These are phyloP conservation scores for Torrubiellomyces zombiae DNA, from an alignment of 2,329 filamentous ascomycete species.

Conservation along the genomic window DNA sequence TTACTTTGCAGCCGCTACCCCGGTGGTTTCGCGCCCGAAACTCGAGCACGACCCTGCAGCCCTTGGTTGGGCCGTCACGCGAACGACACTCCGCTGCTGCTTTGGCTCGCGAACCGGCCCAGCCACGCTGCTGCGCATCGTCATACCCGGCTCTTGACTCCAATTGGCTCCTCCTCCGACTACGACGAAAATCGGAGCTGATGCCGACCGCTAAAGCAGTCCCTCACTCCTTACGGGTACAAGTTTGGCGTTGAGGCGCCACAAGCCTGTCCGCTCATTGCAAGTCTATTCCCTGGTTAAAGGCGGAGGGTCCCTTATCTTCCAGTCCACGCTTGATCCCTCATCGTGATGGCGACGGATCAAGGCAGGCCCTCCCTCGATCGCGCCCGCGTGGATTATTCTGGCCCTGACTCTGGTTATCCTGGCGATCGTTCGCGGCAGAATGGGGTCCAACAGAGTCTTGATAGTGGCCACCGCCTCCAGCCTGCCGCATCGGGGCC, in stretches of 20 bases:
- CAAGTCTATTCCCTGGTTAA: no score
- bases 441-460: conserved; percentile 18
- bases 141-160: conserved; percentile 4
- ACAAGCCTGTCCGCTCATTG: conserved; percentile 2
- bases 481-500: conserved; percentile 19
- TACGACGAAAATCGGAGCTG: conserved; percentile 11
- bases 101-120: conserved; percentile 7
- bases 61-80: conserved; percentile 11
- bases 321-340: conserved; percentile 10
- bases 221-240: conserved; percentile 15
- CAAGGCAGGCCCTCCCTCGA: conserved; percentile 26
- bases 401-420: conserved; percentile 14
- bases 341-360: conserved; percentile 26
- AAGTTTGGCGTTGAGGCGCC: conserved; percentile 15
- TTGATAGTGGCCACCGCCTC: conserved; percentile 18
- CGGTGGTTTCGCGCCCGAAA: conserved; percentile 3
- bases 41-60: conserved; percentile 4
- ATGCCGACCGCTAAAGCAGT: conserved; percentile 19
- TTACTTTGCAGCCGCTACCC: no score
- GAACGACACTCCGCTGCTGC: conserved; percentile 8
- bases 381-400: conserved; percentile 14
- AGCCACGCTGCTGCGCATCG: conserved; percentile 7
- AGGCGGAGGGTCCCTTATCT: no score
- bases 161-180: conserved; percentile 13
- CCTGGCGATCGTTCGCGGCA: conserved; percentile 19